Evolutionary conservation across 2,329 filamentous ascomycete genomes (phyloP).

Genomic region (Incumbomyces lentus): DNA sequence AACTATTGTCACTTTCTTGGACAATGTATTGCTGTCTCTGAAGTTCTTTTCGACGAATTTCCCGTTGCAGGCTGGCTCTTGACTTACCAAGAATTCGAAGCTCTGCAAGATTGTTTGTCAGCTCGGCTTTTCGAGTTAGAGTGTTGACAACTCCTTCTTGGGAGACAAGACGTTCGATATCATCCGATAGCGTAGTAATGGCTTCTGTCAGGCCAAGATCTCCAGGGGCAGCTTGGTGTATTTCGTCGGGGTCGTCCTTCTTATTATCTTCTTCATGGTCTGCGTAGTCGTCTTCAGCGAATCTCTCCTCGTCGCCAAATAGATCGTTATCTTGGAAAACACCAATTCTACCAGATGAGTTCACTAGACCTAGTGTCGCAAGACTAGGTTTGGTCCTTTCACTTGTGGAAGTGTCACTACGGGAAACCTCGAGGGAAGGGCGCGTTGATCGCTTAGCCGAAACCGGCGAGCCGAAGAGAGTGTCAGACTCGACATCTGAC

Average conservation of each 20-base stretch:
- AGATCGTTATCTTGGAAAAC: conserved; percentile 88
- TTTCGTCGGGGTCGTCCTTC: conserved; percentile 58
- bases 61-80: conserved; percentile 81
- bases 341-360: conserved; percentile 72
- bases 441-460: conserved; percentile 44
- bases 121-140: conserved; percentile 81
- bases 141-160: conserved; percentile 90
- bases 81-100: conserved; percentile 86
- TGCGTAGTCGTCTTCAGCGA: conserved; percentile 74
- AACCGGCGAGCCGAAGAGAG: conserved; percentile 28
- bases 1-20: conserved; percentile 93
- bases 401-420: conserved; percentile 32
- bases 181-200: conserved; percentile 73
- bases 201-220: conserved; percentile 90
- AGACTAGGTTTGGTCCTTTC: conserved; percentile 68
- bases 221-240: conserved; percentile 88
- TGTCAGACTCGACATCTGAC: conserved; percentile 28
- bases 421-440: conserved; percentile 50
- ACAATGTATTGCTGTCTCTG: conserved; percentile 95
- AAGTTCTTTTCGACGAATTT: conserved; percentile 87
- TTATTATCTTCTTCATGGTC: conserved; percentile 52
- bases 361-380: conserved; percentile 82
- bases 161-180: conserved; percentile 77
- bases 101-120: conserved; percentile 94
- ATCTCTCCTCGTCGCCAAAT: conserved; percentile 79